Base-by-base conservation (phyloP, 2,329 filamentous ascomycete genomes). In the Colletotrichum sp. region DNA sequence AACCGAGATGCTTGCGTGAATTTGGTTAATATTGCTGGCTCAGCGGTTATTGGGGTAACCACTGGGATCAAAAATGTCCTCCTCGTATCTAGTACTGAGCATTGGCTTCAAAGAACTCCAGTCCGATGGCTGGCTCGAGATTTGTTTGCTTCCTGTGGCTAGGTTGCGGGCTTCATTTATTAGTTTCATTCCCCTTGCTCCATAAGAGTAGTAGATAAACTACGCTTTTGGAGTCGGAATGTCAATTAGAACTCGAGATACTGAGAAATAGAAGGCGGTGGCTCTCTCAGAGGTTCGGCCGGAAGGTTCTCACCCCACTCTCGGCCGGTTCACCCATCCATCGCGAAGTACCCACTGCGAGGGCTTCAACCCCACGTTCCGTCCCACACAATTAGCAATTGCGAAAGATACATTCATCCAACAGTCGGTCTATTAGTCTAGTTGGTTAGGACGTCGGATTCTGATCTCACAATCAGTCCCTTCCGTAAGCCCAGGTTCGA, bases 381-480 rank as follows among this genome's bases (percentile, higher is more conserved):
- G 13, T 63, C 60, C 60, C 60, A 63, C 60, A 63, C 15, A 69
- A 16, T 1, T 1, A 12, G 16, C 52, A 60, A 30, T 28, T 21
- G 10, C 18, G 6, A 3, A 0, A 0, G 0, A 0, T 3, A 0
- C 18, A 13, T 1, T 3, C n/a, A 60, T n/a, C 2, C 4, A 18
- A 5, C 6, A 24, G 26, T 3, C 3, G 66, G 66, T 69, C 66
- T 69, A 69, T 69, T 69, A 69, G 66, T 69, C 66, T 69, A 69
- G 66, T 69, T 69, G 66, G 66, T 69, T 69, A 69, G 66, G 66
- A 69, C 66, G 66, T 69, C 66, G 66, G 66, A 69, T 69, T 69
- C 66, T 69, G 66, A 69, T 30, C 9, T 18, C 28, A 60, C 8
- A 6, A 12, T 39, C 24, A 60, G 52, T 44, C 10, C 15, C 52